Conservation (phyloP, 306 rosid species). For the Heteromeles arbutifolia region DNA sequence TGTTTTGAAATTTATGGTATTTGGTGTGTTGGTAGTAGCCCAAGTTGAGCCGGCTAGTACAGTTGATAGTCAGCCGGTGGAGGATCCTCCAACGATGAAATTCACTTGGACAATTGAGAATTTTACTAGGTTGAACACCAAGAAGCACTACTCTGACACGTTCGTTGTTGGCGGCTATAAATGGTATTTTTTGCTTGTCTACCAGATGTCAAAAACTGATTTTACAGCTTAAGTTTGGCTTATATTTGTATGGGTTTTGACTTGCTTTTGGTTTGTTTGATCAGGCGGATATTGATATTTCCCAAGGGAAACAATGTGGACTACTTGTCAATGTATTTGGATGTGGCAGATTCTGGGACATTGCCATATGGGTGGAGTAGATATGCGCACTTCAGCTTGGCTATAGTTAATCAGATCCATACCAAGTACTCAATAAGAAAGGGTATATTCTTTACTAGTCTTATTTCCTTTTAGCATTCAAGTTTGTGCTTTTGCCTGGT, state of each 20-base stretch:
- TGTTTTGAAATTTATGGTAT: constrained; percentile 1
- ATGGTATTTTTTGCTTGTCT: constrained; percentile 32
- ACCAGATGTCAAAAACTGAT: not conserved
- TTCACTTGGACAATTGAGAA: constrained; percentile 68
- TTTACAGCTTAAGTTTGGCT: not conserved
- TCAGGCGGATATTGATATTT: constrained; percentile 60
- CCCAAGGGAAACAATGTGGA: constrained; percentile 94
- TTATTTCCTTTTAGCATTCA: not conserved
- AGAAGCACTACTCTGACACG: constrained; percentile 53
- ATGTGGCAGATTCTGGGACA: constrained; percentile 47
- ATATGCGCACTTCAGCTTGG: constrained; percentile 50
- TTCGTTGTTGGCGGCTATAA: constrained; percentile 50
- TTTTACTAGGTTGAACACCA: constrained; percentile 53
- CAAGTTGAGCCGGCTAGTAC: constrained; percentile 42
- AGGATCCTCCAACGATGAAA: constrained; percentile 54
- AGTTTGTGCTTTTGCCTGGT: not conserved
- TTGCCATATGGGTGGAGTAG: constrained; percentile 52
- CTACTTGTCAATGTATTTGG: constrained; percentile 58
- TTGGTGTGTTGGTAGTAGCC: constrained; percentile 23
- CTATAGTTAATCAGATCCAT: constrained; percentile 62
- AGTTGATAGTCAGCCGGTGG: constrained; percentile 45
- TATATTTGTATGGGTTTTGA: not conserved
- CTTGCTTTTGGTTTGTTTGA: constrained; percentile 15
- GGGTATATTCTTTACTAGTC: constrained; percentile 40
- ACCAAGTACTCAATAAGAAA: constrained; percentile 66